Base-by-base conservation (phyloP, 2,329 filamentous ascomycete species). In the Colletotrichum musicola region DNA sequence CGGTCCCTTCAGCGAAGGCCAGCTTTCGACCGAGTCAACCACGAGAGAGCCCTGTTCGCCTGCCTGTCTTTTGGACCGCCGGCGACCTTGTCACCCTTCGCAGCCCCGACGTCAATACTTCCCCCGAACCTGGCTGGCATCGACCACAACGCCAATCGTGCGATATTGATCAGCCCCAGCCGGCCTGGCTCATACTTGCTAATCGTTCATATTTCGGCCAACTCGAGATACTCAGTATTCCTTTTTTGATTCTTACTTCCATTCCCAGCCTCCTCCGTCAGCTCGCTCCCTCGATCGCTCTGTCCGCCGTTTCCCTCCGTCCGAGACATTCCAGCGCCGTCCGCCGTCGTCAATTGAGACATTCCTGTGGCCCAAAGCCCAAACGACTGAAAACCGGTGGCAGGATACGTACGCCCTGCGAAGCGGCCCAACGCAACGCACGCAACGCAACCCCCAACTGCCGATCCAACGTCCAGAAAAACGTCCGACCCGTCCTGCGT, bases 191-290 rank as follows among this genome's bases (percentile, higher is more conserved):
- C 46, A 47, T 9, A 20, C n/a, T 60, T 51, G 57, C 30, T 20
- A 35, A 14, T 6, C 46, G 16, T 58, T 53, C 1, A 30, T 42
- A 53, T 42, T 47, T 54, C 38, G 44, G 16, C 18, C 47, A 65
- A 40, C 54, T 65, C 62, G 18, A 65, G 54, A 68, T 60, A 68
- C 61, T 47, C 42, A 60, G 65, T 35, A 68, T 68, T 35, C 18
- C 38, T 25, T 22, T 58, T 20, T 22, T 9, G 12, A 20, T 53
- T 13, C 54, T 10, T 35, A 10, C 30, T 35, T 35, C 30, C 30
- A 25, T 55, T 59, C 18, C 65, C 54, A 60, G 47, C 65, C 61
- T 50, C 30, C 6, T 38, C 38, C 16, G 53, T 47, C 47, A 58
- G 53, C 46, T 44, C n/a, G 46, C 14, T 25, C 18, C 16, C 2